phyloP scores from a whole-genome alignment of 305 asterid genomes.

The Solanum hybrid region DNA sequence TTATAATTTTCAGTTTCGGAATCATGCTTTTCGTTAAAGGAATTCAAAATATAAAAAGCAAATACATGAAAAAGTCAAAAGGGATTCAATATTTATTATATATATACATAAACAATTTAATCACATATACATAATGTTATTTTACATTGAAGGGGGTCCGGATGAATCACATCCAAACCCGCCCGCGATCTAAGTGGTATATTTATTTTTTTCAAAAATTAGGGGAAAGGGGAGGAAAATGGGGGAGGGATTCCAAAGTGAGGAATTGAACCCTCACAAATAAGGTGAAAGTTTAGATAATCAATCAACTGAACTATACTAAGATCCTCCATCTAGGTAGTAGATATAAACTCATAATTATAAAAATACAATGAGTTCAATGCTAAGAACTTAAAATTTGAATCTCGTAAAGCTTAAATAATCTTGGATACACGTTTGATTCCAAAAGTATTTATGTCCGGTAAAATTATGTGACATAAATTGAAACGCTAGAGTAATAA shows the following conservation, averaged over 20 bases:
- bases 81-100: not conserved
- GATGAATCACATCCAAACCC: not conserved
- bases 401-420: not conserved
- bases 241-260: not conserved
- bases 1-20: not conserved
- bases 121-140: too few relatives aligned
- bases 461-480: not conserved
- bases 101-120: not conserved
- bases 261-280: not conserved
- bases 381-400: not conserved
- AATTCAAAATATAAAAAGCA: too few relatives aligned
- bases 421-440: not conserved
- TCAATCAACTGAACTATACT: not conserved
- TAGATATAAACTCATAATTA: not conserved
- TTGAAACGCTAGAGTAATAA: not conserved
- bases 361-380: not conserved
- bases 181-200: not conserved
- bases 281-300: not conserved
- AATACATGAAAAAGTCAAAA: not conserved
- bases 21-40: too few relatives aligned
- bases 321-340: not conserved
- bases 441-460: not conserved
- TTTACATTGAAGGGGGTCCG: not conserved
- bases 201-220: not conserved
- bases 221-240: not conserved